phyloP scores from a whole-genome alignment of 148 eudicot genomes.

The Spergularia marina region DNA sequence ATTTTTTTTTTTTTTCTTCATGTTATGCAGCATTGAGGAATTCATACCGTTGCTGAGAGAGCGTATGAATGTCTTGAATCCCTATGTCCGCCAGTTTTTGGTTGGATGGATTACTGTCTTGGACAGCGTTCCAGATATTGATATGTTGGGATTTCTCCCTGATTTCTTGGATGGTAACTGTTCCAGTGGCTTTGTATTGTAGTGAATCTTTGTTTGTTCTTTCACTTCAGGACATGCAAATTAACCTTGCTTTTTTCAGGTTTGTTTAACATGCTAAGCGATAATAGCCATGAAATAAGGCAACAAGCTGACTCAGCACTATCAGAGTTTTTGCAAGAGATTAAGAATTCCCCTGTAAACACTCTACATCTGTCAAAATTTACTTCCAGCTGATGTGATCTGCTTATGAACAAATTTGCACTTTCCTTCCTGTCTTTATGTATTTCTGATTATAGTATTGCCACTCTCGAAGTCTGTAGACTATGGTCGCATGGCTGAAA shows the following conservation, averaged over 20 bases:
- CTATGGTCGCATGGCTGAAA: slow-evolving; percentile 99
- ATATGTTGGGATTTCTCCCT: slow-evolving; percentile 99
- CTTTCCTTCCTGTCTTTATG: slow-evolving; percentile 6
- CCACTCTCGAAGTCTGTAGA: slow-evolving; percentile 87
- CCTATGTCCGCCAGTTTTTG: slow-evolving; percentile 95
- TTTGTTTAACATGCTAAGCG: slow-evolving; percentile 94
- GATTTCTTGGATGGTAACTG: slow-evolving; percentile 96
- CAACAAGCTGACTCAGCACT: slow-evolving; percentile 99
- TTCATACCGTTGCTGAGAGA: slow-evolving; percentile 97
- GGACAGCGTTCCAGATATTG: slow-evolving; percentile 97
- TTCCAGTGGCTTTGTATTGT: not conserved
- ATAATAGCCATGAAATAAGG: slow-evolving; percentile 92
- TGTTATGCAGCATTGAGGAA: slow-evolving; percentile 78
- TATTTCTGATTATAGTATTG: slow-evolving; percentile 36
- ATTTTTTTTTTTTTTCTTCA: slow-evolving; percentile 9
- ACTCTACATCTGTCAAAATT: slow-evolving; percentile 7
- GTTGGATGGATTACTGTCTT: slow-evolving; percentile 99
- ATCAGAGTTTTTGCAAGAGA: slow-evolving; percentile 95
- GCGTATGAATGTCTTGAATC: slow-evolving; percentile 94
- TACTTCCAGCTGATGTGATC: not conserved
- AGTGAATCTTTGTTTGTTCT: not conserved
- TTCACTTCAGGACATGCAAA: slow-evolving; percentile 10
- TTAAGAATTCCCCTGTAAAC: slow-evolving; percentile 92
- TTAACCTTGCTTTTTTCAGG: slow-evolving; percentile 50
- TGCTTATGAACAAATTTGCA: not conserved